Base-by-base conservation (phyloP, 202 grass and related monocot species). In the Schoenoplectus triqueter region DNA sequence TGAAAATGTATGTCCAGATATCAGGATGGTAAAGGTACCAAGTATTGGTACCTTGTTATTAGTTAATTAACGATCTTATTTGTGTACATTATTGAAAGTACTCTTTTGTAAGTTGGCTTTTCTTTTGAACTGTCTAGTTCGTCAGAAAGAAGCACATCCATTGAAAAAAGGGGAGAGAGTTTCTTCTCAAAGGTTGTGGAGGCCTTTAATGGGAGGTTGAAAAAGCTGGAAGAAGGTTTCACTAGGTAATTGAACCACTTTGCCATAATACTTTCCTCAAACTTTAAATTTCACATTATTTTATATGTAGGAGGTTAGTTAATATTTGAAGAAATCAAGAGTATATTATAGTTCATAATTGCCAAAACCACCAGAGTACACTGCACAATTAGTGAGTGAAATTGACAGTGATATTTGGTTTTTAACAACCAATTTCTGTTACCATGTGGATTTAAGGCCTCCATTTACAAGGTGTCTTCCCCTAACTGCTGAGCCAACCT, bases 201-300 rank as follows among this genome's bases (percentile, higher is more conserved):
- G 87, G 86, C 92, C 85, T 99, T 92, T 84, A 79, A 86, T 92
- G 92, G 89, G 88, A 91, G 86, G 93, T 90, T 90, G 82, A 88
- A 70, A 78, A 92, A 94, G 80, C 87, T 96, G 76, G 92, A 96
- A 85, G 90, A 74, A 73, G 91, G 93, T 80, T 94, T 96, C 78
- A 66, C 83, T 78, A 92, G 97, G 97, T 99, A 94, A 7, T 9
- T 20, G 46, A 45, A n/a, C 70, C 14, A 74, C 39, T 50, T 39
- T 9, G 63, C 73, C 72, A 56, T 57, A 77, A 57, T 79, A 4
- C 18, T 78, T 41, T 14, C 20, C 31, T 78, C 7, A 44, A 79
- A 31, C 31, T 79, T 22, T 6, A 57, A 31, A 79, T 18, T 44
- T 79, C 47, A 52, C 71, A 6, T 74, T 2, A 7, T 62, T 61